Percentiles rank a stretch among this genome's conserved stretches.
These are phyloP conservation scores for Scytalidium lignicola DNA, from an alignment of 2,329 filamentous ascomycete genomes.

Conservation along the genomic window DNA sequence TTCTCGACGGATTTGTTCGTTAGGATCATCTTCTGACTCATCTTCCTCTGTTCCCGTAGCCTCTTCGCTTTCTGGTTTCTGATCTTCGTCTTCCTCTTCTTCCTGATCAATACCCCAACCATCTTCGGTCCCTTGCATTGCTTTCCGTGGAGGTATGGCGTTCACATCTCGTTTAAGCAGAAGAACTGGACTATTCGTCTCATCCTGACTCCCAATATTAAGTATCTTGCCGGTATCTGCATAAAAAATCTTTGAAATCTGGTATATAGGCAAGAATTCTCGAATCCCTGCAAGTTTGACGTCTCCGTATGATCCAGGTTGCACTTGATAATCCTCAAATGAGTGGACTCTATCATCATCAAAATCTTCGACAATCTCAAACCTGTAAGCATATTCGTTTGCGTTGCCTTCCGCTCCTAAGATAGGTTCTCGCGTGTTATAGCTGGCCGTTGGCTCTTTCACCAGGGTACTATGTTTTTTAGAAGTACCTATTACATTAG, in stretches of 20 bases:
- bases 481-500: too few relatives aligned
- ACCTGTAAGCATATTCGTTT: conserved; percentile 62
- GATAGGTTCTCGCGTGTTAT: conserved; percentile 7
- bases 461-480: too few relatives aligned
- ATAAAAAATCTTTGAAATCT: conserved; percentile 73
- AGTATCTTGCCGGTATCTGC: conserved; percentile 71
- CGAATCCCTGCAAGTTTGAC: conserved; percentile 58
- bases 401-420: conserved; percentile 19
- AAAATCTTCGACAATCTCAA: conserved; percentile 64
- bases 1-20: conserved; percentile 25
- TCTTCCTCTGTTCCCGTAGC: conserved; percentile 14
- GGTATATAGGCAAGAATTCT: conserved; percentile 63
- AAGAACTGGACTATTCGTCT: conserved; percentile 62
- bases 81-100: conserved; percentile 17
- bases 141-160: conserved; percentile 59
- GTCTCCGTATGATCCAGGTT: conserved; percentile 52
- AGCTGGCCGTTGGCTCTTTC: neutral
- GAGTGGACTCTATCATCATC: conserved; percentile 66
- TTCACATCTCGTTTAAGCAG: conserved; percentile 63
- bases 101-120: conserved; percentile 16
- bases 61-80: conserved; percentile 8
- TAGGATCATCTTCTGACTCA: conserved; percentile 28
- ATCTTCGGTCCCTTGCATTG: conserved; percentile 47
- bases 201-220: conserved; percentile 62
- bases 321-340: conserved; percentile 53